Conservation (phyloP, 352 stramenopile genomes). For the Phytophthora uliginosa region DNA sequence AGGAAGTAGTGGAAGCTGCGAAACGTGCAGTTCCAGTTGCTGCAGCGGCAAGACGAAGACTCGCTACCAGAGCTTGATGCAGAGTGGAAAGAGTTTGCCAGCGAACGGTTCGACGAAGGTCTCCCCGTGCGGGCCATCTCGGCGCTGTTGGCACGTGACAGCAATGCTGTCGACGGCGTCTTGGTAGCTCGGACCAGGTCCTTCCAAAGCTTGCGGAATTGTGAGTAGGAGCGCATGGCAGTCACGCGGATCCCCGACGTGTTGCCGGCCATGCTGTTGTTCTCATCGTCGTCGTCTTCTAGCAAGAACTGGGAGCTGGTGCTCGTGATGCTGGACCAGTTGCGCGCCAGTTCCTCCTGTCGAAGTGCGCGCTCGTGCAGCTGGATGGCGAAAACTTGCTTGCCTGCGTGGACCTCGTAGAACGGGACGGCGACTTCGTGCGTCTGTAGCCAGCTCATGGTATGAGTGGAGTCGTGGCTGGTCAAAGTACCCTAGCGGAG, state of each 20-base stretch:
- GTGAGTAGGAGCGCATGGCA: slow-evolving; percentile 61
- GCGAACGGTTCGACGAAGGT: slow-evolving; percentile 7
- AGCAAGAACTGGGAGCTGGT: slow-evolving; percentile 34
- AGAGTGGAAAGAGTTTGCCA: slow-evolving; percentile 31
- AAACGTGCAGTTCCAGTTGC: slow-evolving; percentile 63
- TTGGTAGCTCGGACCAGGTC: slow-evolving; percentile 57
- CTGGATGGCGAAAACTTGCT: slow-evolving; percentile 62
- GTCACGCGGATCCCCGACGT: slow-evolving; percentile 28
- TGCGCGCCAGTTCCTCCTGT: slow-evolving; percentile 37
- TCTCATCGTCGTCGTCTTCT: slow-evolving; percentile 24
- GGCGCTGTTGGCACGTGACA: slow-evolving; percentile 23
- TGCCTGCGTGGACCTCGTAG: slow-evolving; percentile 51
- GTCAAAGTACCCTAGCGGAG: slow-evolving; percentile 19
- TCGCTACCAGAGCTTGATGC: slow-evolving; percentile 8
- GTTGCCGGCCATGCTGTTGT: slow-evolving; percentile 18
- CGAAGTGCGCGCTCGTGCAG: slow-evolving; percentile 39
- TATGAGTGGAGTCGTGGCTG: slow-evolving; percentile 9
- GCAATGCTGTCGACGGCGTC: slow-evolving; percentile 31
- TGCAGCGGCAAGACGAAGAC: slow-evolving; percentile 46
- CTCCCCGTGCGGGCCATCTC: not conserved
- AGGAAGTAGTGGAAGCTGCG: slow-evolving; percentile 54
- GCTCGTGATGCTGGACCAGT: slow-evolving; percentile 43
- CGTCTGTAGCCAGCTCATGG: slow-evolving; percentile 70
- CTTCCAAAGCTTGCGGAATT: slow-evolving; percentile 71
- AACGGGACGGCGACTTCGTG: slow-evolving; percentile 57